phyloP scores from a whole-genome alignment of 768 basidiomycete genomes.

The Zangia roseola region DNA sequence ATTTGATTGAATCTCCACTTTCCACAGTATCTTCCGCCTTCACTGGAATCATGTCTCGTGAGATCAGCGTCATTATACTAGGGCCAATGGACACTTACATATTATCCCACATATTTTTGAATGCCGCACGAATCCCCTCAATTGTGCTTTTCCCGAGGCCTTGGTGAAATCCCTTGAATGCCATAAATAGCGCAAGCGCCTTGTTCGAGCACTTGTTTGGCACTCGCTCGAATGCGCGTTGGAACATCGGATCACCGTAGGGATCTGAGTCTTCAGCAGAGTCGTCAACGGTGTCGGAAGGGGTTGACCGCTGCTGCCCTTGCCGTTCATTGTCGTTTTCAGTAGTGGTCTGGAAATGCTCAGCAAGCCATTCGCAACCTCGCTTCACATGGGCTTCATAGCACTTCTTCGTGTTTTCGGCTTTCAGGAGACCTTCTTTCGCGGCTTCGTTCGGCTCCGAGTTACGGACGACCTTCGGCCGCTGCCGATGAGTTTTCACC shows the following conservation, averaged over 20 bases:
- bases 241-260: neutral
- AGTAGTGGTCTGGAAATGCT: neutral
- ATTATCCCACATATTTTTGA: conserved; percentile 5
- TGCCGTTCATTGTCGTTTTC: too few species aligned
- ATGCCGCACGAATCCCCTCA: neutral
- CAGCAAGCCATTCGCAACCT: neutral
- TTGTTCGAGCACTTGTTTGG: neutral
- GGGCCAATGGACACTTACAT: neutral
- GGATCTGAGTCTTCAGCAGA: too few species aligned
- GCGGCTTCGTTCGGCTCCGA: neutral
- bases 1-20: conserved; percentile 25
- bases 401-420: neutral
- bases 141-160: neutral
- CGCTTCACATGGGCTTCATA: conserved; percentile 1
- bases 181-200: too few species aligned
- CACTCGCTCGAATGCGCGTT: neutral
- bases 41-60: too few species aligned
- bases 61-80: too few species aligned
- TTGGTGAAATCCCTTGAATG: neutral
- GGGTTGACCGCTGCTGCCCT: too few species aligned
- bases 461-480: too few species aligned
- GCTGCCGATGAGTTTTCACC: too few species aligned
- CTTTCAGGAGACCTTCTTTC: conserved; percentile 2
- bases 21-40: conserved; percentile 25
- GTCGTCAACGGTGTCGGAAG: too few species aligned